phyloP scores from a whole-genome alignment of 2,329 filamentous ascomycete species.

The Diaporthe caulivora region DNA sequence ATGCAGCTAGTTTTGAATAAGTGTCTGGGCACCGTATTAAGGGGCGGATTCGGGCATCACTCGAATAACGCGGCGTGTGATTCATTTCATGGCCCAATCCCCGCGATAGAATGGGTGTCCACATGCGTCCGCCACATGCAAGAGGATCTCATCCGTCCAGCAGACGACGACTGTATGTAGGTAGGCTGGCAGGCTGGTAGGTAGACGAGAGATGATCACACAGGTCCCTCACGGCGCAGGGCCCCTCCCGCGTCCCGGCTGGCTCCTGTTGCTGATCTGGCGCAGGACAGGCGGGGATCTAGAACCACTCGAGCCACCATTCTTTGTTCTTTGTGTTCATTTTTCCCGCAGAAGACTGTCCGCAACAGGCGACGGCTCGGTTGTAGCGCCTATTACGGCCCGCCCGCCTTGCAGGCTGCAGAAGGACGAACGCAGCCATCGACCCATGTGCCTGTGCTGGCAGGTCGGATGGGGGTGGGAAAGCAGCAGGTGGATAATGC shows the following conservation, averaged over 20 bases:
- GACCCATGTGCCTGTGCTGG: background rate
- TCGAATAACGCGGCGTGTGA: background rate
- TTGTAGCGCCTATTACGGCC: conserved; percentile 2
- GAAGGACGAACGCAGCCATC: conserved; percentile 13
- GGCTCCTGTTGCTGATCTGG: background rate
- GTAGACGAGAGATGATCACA: conserved; percentile 1
- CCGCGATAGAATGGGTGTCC: background rate
- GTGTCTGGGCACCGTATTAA: background rate
- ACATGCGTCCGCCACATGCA: conserved; percentile 1
- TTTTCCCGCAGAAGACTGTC: background rate
- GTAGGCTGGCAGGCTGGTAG: no score
- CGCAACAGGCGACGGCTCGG: conserved; percentile 9
- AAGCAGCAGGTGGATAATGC: conserved; percentile 22
- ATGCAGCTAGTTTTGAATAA: background rate
- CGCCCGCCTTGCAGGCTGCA: background rate
- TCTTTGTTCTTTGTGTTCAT: background rate
- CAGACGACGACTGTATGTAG: no score
- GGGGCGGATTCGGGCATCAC: background rate
- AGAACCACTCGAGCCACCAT: background rate
- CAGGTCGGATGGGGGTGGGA: background rate
- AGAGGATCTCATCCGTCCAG: background rate
- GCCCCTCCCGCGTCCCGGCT: background rate
- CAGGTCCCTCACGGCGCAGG: conserved; percentile 1
- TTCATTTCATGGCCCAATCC: background rate
- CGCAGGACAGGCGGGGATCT: background rate